phyloP scores from a whole-genome alignment of 495 filamentous ascomycete species.

The Cercophora scortea region DNA sequence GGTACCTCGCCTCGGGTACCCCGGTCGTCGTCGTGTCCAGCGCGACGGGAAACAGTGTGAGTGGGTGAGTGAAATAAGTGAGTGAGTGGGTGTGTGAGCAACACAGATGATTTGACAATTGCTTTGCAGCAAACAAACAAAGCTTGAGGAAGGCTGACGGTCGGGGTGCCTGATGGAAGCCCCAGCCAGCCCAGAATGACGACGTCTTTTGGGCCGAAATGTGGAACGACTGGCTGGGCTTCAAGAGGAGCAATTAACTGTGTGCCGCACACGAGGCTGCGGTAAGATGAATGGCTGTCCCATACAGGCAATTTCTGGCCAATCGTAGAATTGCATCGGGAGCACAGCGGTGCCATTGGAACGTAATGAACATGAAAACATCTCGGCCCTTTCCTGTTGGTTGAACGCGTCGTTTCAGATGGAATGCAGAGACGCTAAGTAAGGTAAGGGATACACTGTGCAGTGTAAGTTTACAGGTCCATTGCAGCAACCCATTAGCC shows the following conservation, averaged over 20 bases:
- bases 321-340: slow-evolving; percentile 12
- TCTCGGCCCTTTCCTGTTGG: not conserved
- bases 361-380: slow-evolving; percentile 2
- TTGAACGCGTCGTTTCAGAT: not conserved
- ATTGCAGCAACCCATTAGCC: not conserved
- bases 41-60: slow-evolving; percentile 4
- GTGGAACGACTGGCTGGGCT: slow-evolving; percentile 12
- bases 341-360: slow-evolving; percentile 14
- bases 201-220: slow-evolving; percentile 14
- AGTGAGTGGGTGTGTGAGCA: slow-evolving; percentile 15
- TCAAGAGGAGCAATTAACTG: slow-evolving; percentile 2
- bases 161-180: slow-evolving; percentile 11
- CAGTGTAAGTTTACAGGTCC: too few relatives aligned
- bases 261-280: slow-evolving; percentile 14
- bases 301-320: slow-evolving; percentile 10
- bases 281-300: slow-evolving; percentile 8
- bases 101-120: slow-evolving; percentile 32
- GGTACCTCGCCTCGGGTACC: not conserved
- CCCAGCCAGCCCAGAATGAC: slow-evolving; percentile 4
- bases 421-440: not conserved
- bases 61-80: slow-evolving; percentile 2
- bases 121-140: slow-evolving; percentile 27
- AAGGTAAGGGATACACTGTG: too few relatives aligned
- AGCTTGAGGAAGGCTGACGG: slow-evolving; percentile 22
- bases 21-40: not conserved